Conservation (phyloP, 495 filamentous ascomycete genomes). For the Cercophora newfieldiana region DNA sequence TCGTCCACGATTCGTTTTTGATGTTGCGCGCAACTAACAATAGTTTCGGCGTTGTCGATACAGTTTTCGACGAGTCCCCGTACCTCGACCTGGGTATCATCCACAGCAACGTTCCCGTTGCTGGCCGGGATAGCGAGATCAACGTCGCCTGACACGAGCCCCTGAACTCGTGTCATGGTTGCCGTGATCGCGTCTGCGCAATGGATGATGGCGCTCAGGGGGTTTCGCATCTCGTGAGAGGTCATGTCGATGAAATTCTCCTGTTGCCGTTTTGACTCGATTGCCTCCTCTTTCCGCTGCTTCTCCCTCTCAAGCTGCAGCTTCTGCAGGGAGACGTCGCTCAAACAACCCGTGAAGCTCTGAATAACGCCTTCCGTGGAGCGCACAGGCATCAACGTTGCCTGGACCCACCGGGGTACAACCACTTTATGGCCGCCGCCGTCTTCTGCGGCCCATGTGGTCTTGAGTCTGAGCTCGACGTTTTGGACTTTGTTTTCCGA, state of each 20-base stretch:
- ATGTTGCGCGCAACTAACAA: slow-evolving; percentile 71
- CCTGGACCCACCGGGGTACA: slow-evolving; percentile 36
- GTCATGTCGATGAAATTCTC: slow-evolving; percentile 80
- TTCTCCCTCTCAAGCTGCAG: slow-evolving; percentile 42
- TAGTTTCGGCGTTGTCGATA: slow-evolving; percentile 73
- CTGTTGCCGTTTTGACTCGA: slow-evolving; percentile 49
- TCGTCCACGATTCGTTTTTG: slow-evolving; percentile 82
- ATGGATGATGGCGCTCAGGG: slow-evolving; percentile 69
- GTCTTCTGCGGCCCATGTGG: slow-evolving; percentile 34
- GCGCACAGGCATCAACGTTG: slow-evolving; percentile 39
- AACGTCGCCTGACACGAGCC: slow-evolving; percentile 25
- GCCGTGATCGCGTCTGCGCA: slow-evolving; percentile 59
- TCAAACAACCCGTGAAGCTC: slow-evolving; percentile 41
- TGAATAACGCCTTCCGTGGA: slow-evolving; percentile 32
- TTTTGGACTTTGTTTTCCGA: slow-evolving; percentile 31
- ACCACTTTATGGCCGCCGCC: slow-evolving; percentile 31
- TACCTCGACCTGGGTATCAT: slow-evolving; percentile 23
- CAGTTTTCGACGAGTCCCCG: slow-evolving; percentile 49
- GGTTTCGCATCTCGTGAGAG: slow-evolving; percentile 77
- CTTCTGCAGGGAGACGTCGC: slow-evolving; percentile 41
- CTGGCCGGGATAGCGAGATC: background rate
- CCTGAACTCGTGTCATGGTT: slow-evolving; percentile 31
- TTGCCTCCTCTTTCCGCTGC: slow-evolving; percentile 44
- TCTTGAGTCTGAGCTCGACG: slow-evolving; percentile 38
- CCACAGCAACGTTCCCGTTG: background rate